Percentiles rank a stretch among this genome's conserved stretches.
These are phyloP conservation scores for Arthrobotrys megalospora DNA, from an alignment of 2,329 filamentous ascomycete genomes.

Conservation along the genomic window DNA sequence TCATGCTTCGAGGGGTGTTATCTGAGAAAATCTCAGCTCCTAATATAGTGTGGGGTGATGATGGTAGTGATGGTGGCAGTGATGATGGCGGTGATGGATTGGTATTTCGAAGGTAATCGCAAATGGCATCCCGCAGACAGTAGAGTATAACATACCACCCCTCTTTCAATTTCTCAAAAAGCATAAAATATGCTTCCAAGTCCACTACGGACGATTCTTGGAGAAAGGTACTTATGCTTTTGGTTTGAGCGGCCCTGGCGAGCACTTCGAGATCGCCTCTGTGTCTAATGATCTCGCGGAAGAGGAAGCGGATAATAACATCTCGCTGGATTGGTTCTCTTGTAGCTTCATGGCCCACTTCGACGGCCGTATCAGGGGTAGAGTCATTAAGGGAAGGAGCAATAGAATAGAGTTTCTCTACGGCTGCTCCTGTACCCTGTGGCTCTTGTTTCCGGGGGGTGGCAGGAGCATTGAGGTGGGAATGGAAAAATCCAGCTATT, in stretches of 20 bases:
- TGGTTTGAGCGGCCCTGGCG: neutral
- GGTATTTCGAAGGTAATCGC: neutral
- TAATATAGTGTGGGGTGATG: neutral
- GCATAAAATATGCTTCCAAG: neutral
- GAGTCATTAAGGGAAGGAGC: neutral
- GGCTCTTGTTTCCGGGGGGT: neutral
- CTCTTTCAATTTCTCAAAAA: neutral
- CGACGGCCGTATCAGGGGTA: no score
- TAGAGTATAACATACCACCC: neutral
- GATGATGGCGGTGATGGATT: neutral
- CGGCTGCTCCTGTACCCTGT: neutral
- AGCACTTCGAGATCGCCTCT: neutral
- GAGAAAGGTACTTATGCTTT: neutral
- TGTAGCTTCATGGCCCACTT: neutral
- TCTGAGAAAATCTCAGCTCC: neutral
- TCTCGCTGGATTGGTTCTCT: neutral
- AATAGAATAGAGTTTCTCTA: neutral
- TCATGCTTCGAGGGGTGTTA: neutral
- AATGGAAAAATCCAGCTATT: neutral
- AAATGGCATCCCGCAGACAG: constrained; percentile 5
- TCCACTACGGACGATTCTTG: neutral
- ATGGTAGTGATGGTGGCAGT: neutral
- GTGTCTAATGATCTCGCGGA: neutral
- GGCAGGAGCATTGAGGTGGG: neutral
- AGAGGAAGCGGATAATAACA: neutral